Percentiles rank a stretch among this genome's conserved stretches.
Evolutionary conservation across 108 stramenopile species (phyloP).

Genomic region (Epithemia pelagica): DNA sequence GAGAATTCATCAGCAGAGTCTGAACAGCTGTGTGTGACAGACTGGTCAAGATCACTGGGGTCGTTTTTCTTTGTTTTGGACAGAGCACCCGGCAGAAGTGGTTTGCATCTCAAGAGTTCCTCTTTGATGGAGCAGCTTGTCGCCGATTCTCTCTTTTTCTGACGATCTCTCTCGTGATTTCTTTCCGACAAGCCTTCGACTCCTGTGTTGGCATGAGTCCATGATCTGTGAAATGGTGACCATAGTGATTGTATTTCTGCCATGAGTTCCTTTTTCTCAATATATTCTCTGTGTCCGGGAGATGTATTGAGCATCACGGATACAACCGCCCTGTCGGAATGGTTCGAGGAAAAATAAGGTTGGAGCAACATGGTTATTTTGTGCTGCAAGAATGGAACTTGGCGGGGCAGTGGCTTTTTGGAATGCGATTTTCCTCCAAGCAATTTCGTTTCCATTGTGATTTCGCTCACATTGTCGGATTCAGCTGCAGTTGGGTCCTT

Average conservation of each 20-base stretch:
- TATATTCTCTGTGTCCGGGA: slow-evolving; percentile 42
- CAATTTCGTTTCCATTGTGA: background rate
- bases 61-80: background rate
- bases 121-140: background rate
- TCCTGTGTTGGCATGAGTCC: background rate
- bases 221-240: background rate
- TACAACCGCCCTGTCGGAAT: slow-evolving; percentile 15
- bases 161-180: background rate
- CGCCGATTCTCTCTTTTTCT: background rate
- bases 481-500: background rate
- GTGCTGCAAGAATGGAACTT: slow-evolving; percentile 40
- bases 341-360: slow-evolving; percentile 18
- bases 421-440: background rate
- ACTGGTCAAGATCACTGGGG: background rate
- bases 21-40: background rate
- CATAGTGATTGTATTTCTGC: background rate
- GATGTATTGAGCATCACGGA: slow-evolving; percentile 33
- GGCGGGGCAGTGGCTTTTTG: slow-evolving; percentile 7
- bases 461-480: slow-evolving; percentile 1
- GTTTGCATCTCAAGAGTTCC: background rate
- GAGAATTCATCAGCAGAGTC: background rate
- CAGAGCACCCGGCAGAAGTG: background rate
- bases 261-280: slow-evolving; percentile 31
- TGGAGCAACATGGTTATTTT: slow-evolving; percentile 46
- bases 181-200: background rate